Evolutionary conservation across 2,329 filamentous ascomycete species (phyloP).

Genomic region (Fusarium sp.): DNA sequence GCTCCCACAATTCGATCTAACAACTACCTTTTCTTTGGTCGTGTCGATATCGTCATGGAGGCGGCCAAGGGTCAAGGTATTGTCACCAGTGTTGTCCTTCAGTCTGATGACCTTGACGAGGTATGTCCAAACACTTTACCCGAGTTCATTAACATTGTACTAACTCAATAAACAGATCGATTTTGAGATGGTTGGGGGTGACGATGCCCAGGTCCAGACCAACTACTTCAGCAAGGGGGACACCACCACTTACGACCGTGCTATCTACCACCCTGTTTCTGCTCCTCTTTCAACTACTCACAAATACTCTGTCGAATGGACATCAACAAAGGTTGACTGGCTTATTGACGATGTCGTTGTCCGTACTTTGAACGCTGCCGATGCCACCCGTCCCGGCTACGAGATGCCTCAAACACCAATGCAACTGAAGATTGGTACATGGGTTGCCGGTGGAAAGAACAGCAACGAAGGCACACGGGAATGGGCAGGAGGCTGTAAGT

Average conservation of each 20-base stretch:
- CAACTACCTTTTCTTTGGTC: constrained; percentile 98
- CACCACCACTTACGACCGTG: constrained; percentile 78
- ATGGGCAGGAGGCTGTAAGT: too few species aligned
- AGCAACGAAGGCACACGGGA: constrained; percentile 73
- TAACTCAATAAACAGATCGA: constrained; percentile 67
- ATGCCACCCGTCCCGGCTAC: constrained; percentile 66
- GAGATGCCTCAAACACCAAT: constrained; percentile 81
- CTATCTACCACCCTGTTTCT: constrained; percentile 70
- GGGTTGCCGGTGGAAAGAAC: constrained; percentile 70
- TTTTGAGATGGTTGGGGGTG: constrained; percentile 92
- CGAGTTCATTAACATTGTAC: background rate
- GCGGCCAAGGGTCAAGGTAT: constrained; percentile 86
- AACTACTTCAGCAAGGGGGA: constrained; percentile 88
- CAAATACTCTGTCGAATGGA: constrained; percentile 79
- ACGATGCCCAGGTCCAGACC: constrained; percentile 81
- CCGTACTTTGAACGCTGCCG: constrained; percentile 71
- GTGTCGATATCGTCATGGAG: constrained; percentile 82
- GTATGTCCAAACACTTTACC: constrained; percentile 53
- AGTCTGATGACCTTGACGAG: constrained; percentile 87
- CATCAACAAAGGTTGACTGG: constrained; percentile 73
- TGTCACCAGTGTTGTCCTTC: constrained; percentile 89
- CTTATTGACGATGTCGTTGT: constrained; percentile 71
- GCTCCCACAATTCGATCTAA: constrained; percentile 79
- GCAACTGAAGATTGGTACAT: constrained; percentile 77
- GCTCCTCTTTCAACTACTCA: constrained; percentile 70